Conservation (phyloP, 192 early-diverging fungal genomes). For the Powellomyces hirtus region DNA sequence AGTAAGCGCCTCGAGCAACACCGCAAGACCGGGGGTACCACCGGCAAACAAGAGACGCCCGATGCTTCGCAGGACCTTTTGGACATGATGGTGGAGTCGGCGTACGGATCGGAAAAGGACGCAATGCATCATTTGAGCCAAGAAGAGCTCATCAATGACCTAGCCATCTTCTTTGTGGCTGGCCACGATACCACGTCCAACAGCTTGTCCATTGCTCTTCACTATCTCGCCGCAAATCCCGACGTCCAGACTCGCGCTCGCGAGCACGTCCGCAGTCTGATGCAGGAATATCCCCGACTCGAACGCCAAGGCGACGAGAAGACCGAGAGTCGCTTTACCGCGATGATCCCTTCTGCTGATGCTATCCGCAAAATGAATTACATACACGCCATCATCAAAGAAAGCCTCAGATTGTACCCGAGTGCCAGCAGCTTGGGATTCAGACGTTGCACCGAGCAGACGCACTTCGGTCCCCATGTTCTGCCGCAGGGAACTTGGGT, state of each 20-base stretch:
- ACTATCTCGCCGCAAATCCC: neutral
- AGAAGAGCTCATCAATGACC: neutral
- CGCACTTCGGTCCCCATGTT: neutral
- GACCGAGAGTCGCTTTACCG: neutral
- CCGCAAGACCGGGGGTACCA: too few species aligned
- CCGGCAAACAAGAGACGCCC: too few species aligned
- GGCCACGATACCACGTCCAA: constrained; percentile 3
- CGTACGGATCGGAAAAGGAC: neutral
- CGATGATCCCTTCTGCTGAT: neutral
- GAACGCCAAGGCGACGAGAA: neutral
- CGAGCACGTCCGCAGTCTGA: neutral
- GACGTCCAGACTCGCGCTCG: neutral
- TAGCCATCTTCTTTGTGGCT: neutral
- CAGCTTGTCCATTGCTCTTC: neutral
- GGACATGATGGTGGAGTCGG: constrained; percentile 3
- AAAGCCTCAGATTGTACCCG: neutral
- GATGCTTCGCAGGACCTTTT: neutral
- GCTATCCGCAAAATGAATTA: neutral
- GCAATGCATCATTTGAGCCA: neutral
- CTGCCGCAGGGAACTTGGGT: neutral
- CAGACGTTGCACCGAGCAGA: neutral
- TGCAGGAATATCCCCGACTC: neutral
- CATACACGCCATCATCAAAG: constrained; percentile 1
- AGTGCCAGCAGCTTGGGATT: neutral
- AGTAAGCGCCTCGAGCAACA: neutral